Base-by-base conservation (phyloP, 176 grass and related monocot genomes). In the Guadua angustifolia region DNA sequence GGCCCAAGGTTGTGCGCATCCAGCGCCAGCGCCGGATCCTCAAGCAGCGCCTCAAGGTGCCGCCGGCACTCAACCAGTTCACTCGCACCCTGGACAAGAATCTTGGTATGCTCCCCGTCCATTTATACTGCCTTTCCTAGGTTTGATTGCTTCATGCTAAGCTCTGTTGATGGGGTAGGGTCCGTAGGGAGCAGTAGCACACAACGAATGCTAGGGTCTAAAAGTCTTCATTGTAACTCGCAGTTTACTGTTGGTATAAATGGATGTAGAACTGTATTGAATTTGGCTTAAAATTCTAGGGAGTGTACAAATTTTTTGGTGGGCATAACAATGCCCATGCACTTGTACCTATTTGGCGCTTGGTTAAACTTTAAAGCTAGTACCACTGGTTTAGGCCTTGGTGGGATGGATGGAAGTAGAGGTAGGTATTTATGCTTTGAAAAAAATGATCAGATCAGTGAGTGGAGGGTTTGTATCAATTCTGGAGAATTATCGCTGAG, bases 1-100 rank as follows among this genome's bases (percentile, higher is more conserved):
- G 92, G 92, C 94, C 92, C 52, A 97, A 97, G 90, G 90, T 97
- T 2, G 94, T 94, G 17, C 79, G 94, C 24, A 97, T 97, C 79
- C 92, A 97, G 83, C 86, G 94, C 40, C 92, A 94, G 83, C 91
- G 86, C 75, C 91, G 94, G 73, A 97, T 94, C 70, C 90, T 97
- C 74, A 97, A 97, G 92, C 92, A 97, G 90, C 86, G 94, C 56
- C 80, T 97, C 45, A 97, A 97, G 92, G 94, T 97, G 9, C 94
- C 92, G 0, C 94, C 94, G 16, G 88, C 89, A 3, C 78, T 97
- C 10, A 94, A 97, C 90, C 92, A 97, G 92, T 97, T 97, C 90
- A 97, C 94, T 0, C 86, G 92, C n/a, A 97, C 94, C 18, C 83
- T 97, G 5, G 94, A 97, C 85, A 97, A 94, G 65, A 97, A 97